Base-by-base conservation (phyloP, 306 rosid species). In the Dryas octopetala region DNA sequence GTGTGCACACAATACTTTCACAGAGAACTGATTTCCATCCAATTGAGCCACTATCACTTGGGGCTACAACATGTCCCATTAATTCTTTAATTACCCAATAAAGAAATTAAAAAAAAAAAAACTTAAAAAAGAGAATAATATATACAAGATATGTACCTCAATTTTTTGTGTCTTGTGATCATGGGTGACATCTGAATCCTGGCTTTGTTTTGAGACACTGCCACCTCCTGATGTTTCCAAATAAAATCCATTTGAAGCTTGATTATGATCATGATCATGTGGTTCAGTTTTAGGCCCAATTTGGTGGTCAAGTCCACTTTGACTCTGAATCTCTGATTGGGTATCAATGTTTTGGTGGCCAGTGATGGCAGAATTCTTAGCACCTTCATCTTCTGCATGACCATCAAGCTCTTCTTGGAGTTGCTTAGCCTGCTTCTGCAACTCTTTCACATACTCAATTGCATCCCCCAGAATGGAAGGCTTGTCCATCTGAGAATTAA, bases 41-140 rank as follows among this genome's bases (percentile, higher is more conserved):
- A 90, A 83, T 9, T 79, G 87, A 44, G 97, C 96, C 77, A 92
- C 97, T 82, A 92, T 96, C 86, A 95, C 97, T 80, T 92, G 97
- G 0, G 95, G 86, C 98, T 95, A 81, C 86, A 85, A 72, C 59
- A 62, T 13, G 66, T 69, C 11, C 80, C 73, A 52, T 62, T 46
- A 44, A 41, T 23, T 23, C 23, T 23, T 23, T 23, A 23, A 23
- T 23, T 23, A 12, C 74, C 23, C 38, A 12, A 23, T 12, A 3
- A 0, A 3, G 1, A 17, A 44, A 13, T 10, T 32, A 14, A 5
- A 71, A 5, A 11, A 9, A 11, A 10, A 23, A 23, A 23, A 23
- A 23, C 23, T 23, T 23, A 23, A 23, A 23, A 23, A 23, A 23
- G 23, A 23, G 5, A 23, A 72, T 10, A 46, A 23, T 23, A 23